Percentiles rank a stretch among this genome's conserved stretches.
phyloP scores from a whole-genome alignment of 2,329 filamentous ascomycete genomes.

The Mycogone perniciosa region DNA sequence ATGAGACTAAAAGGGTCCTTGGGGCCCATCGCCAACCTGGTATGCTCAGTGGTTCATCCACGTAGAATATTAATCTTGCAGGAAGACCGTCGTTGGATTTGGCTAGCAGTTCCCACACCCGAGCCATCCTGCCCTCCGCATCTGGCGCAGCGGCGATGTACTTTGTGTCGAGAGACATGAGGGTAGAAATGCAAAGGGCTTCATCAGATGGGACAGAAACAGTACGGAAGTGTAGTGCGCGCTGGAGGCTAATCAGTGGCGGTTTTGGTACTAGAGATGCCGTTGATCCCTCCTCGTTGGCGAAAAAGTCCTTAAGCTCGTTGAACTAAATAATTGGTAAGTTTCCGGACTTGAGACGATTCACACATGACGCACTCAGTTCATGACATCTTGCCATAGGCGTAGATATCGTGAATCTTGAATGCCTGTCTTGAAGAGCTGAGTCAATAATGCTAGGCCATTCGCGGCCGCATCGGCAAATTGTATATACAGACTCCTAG shows the following conservation, averaged over 20 bases:
- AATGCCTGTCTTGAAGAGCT: slow-evolving; percentile 11
- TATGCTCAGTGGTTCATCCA: slow-evolving; percentile 17
- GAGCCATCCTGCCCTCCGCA: slow-evolving; percentile 18
- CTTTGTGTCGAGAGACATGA: slow-evolving; percentile 20
- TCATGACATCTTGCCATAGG: slow-evolving; percentile 18
- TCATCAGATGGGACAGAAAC: slow-evolving; percentile 26
- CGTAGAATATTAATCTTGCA: slow-evolving; percentile 18
- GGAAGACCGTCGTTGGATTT: slow-evolving; percentile 15
- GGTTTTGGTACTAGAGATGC: slow-evolving; percentile 1
- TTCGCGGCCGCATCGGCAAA: slow-evolving; percentile 25
- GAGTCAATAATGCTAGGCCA: slow-evolving; percentile 9
- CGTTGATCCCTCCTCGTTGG: neutral
- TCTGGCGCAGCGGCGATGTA: slow-evolving; percentile 12
- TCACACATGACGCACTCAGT: slow-evolving; percentile 12
- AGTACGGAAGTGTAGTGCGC: slow-evolving; percentile 21
- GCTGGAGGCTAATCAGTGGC: slow-evolving; percentile 17
- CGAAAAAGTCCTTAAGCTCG: slow-evolving; percentile 13
- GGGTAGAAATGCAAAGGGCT: slow-evolving; percentile 24
- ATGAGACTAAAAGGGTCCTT: slow-evolving; percentile 16
- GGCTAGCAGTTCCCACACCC: slow-evolving; percentile 19
- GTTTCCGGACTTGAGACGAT: neutral
- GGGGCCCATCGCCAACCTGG: slow-evolving; percentile 25
- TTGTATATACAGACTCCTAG: slow-evolving; percentile 26
- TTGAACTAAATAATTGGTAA: slow-evolving; percentile 12
- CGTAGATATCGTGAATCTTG: slow-evolving; percentile 14